phyloP scores from a whole-genome alignment of 2,329 filamentous ascomycete genomes.

The Fusarium sp. region DNA sequence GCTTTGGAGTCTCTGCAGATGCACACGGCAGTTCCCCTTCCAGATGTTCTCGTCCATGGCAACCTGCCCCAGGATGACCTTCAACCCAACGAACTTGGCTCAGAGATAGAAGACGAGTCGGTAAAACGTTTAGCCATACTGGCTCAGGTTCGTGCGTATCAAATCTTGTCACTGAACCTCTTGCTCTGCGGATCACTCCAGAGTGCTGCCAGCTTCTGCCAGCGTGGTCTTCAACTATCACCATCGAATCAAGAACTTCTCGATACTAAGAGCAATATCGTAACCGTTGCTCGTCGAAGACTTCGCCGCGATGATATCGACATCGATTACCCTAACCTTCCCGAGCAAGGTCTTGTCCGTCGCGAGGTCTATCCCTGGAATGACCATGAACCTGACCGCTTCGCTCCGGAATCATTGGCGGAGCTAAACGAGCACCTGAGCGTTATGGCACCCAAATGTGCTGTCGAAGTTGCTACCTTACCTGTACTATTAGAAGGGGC shows the following conservation, averaged over 20 bases:
- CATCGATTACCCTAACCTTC: conserved; percentile 64
- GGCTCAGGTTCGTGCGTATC: conserved; percentile 70
- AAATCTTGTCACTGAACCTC: conserved; percentile 69
- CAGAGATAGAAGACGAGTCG: conserved; percentile 52
- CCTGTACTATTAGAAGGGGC: conserved; percentile 75
- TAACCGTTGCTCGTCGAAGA: conserved; percentile 64
- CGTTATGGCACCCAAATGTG: conserved; percentile 82
- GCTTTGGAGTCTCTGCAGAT: conserved; percentile 66
- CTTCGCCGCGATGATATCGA: conserved; percentile 62
- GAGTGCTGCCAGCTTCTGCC: conserved; percentile 75
- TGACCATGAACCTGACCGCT: conserved; percentile 75
- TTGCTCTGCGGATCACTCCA: conserved; percentile 76
- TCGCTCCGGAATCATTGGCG: conserved; percentile 75
- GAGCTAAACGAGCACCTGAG: conserved; percentile 79
- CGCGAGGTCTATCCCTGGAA: conserved; percentile 80
- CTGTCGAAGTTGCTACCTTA: conserved; percentile 80
- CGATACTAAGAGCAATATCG: conserved; percentile 66
- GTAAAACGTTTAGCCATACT: conserved; percentile 60
- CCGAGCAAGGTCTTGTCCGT: conserved; percentile 77
- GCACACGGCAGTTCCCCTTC: conserved; percentile 53
- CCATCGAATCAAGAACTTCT: conserved; percentile 69
- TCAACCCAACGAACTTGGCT: conserved; percentile 51
- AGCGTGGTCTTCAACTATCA: conserved; percentile 69
- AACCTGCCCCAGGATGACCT: conserved; percentile 55
- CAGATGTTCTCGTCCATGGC: conserved; percentile 62